Conservation (phyloP, 768 basidiomycete species). For the Lentinula lateritia region DNA sequence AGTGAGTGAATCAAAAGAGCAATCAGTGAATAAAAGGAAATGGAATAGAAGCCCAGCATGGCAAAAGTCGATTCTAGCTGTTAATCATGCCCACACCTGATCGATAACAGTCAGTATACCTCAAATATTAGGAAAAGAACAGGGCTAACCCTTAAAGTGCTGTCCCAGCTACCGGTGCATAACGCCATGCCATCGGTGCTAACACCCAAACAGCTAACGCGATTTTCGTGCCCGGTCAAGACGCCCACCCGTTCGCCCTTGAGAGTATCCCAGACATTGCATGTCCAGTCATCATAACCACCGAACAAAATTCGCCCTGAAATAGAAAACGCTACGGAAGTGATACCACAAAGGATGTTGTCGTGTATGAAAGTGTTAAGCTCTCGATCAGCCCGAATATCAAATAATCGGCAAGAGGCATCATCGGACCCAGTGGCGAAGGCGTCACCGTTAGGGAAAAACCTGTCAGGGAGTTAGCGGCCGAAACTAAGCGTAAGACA, state of each 20-base stretch:
- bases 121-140: slow-evolving; percentile 2
- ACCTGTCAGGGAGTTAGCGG: slow-evolving; percentile 44
- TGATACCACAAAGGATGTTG: slow-evolving; percentile 98
- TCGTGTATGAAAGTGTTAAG: slow-evolving; percentile 96
- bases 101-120: slow-evolving; percentile 9
- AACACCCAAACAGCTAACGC: slow-evolving; percentile 95
- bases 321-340: slow-evolving; percentile 97
- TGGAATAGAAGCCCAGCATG: slow-evolving; percentile 7
- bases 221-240: slow-evolving; percentile 95
- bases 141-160: slow-evolving; percentile 78
- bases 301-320: slow-evolving; percentile 97
- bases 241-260: slow-evolving; percentile 98
- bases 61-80: slow-evolving; percentile 8
- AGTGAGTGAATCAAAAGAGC: slow-evolving; percentile 12
- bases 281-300: slow-evolving; percentile 99
- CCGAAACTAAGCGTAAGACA: slow-evolving; percentile 7
- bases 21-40: slow-evolving; percentile 11
- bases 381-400: slow-evolving; percentile 96
- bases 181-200: slow-evolving; percentile 96
- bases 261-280: slow-evolving; percentile 99
- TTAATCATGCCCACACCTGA: slow-evolving; percentile 80
- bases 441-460: slow-evolving; percentile 99
- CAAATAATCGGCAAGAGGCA: slow-evolving; percentile 96
- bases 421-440: slow-evolving; percentile 99
- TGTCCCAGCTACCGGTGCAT: slow-evolving; percentile 98